A percentile compares a stretch with the other conserved stretches of the same genome.
Evolutionary conservation across 129 eudicot genomes (phyloP).

Genomic region (Helianthus annuus): DNA sequence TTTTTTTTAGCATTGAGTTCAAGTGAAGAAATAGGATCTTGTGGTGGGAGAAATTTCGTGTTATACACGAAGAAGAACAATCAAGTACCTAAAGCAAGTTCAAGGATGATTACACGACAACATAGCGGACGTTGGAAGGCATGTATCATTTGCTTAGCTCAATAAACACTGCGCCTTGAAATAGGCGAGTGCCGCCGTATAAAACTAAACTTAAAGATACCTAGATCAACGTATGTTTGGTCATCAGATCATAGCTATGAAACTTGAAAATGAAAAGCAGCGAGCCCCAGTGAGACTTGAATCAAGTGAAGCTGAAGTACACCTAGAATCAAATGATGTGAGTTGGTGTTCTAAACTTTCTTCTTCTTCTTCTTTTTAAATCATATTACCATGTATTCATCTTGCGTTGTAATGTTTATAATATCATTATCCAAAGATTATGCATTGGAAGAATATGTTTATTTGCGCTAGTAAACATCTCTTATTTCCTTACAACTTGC

Average conservation of each 20-base stretch:
- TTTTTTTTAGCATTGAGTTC: not conserved
- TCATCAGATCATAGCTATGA: not conserved
- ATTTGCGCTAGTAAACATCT: too few relatives aligned
- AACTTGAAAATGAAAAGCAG: not conserved
- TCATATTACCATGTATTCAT: not conserved
- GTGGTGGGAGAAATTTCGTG: constrained; percentile 56
- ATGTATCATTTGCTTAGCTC: constrained; percentile 35
- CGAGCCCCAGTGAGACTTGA: not conserved
- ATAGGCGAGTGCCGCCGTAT: too few relatives aligned
- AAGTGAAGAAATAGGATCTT: constrained; percentile 47
- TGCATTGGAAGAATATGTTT: too few relatives aligned
- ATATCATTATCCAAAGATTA: too few relatives aligned
- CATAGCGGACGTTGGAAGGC: constrained; percentile 48
- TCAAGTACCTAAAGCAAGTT: constrained; percentile 31
- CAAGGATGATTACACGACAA: constrained; percentile 28
- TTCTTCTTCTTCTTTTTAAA: not conserved
- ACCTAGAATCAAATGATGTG: constrained; percentile 11
- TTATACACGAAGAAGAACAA: constrained; percentile 47
- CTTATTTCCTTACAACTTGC: too few relatives aligned
- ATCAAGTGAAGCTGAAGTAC: not conserved
- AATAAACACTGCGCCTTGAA: not conserved
- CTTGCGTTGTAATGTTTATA: not conserved
- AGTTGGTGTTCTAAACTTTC: not conserved
- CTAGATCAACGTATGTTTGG: not conserved
- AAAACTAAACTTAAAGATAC: too few relatives aligned